Conservation (phyloP, 129 eudicot species). For the Lactuca sativa region DNA sequence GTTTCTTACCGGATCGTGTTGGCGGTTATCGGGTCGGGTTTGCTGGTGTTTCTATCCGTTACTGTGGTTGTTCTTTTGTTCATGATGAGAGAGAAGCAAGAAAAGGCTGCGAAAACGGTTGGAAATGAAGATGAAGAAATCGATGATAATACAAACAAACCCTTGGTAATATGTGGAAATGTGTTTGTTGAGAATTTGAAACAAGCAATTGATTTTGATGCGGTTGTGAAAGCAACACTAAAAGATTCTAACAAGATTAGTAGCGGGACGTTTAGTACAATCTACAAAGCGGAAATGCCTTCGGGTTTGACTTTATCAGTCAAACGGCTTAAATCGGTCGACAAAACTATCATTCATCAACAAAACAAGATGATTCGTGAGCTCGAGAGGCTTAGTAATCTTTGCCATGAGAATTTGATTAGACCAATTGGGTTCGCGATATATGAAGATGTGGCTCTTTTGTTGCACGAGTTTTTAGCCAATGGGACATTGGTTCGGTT, state of each 20-base stretch:
- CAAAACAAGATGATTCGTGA: slow-evolving; percentile 92
- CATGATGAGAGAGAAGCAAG: slow-evolving; percentile 95
- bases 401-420: slow-evolving; percentile 74
- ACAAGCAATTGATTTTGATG: slow-evolving; percentile 94
- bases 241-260: slow-evolving; percentile 81
- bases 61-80: slow-evolving; percentile 76
- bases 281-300: slow-evolving; percentile 94
- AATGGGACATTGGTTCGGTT: slow-evolving; percentile 77
- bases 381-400: slow-evolving; percentile 83
- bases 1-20: slow-evolving; percentile 77
- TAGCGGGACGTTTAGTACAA: slow-evolving; percentile 85
- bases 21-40: slow-evolving; percentile 93
- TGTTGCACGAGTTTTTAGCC: slow-evolving; percentile 69
- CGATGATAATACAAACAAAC: slow-evolving; percentile 39
- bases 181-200: slow-evolving; percentile 78
- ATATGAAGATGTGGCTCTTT: slow-evolving; percentile 82
- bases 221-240: slow-evolving; percentile 75
- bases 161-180: slow-evolving; percentile 67
- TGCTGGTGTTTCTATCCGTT: slow-evolving; percentile 81
- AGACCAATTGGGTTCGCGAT: slow-evolving; percentile 81
- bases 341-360: slow-evolving; percentile 63
- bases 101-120: slow-evolving; percentile 57
- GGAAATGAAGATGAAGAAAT: slow-evolving; percentile 44
- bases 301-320: slow-evolving; percentile 84
- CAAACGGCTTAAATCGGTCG: slow-evolving; percentile 78